phyloP scores from a whole-genome alignment of 805 yeast species.

The Lachancea dasiensis region DNA sequence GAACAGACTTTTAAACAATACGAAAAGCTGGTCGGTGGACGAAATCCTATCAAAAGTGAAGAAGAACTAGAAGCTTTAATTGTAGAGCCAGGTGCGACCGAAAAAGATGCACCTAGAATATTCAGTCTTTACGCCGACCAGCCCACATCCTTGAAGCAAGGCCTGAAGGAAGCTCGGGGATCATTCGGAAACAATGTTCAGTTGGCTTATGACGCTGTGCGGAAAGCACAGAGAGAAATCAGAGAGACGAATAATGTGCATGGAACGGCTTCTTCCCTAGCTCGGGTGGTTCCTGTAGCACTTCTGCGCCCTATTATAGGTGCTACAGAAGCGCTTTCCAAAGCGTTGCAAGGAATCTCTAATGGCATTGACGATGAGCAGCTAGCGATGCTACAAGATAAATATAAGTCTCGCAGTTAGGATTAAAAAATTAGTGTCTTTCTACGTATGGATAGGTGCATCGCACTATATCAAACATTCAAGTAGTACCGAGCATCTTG shows the following conservation, averaged over 20 bases:
- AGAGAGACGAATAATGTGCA: conserved; percentile 55
- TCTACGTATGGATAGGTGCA: no score
- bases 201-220: conserved; percentile 58
- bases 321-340: conserved; percentile 83
- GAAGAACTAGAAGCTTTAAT: conserved; percentile 28
- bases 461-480: no score
- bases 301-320: conserved; percentile 84
- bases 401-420: conserved; percentile 42
- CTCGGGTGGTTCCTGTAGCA: conserved; percentile 74
- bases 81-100: conserved; percentile 20
- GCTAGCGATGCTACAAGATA: conserved; percentile 53
- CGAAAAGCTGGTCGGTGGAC: conserved; percentile 33
- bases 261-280: conserved; percentile 60
- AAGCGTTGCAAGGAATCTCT: conserved; percentile 74
- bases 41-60: conserved; percentile 30
- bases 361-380: conserved; percentile 71
- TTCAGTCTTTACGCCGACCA: conserved; percentile 81
- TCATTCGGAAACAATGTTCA: conserved; percentile 63
- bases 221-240: conserved; percentile 54
- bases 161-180: conserved; percentile 66
- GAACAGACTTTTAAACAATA: conserved; percentile 18
- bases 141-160: conserved; percentile 65
- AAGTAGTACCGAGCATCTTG: no score
- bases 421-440: no score
- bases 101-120: conserved; percentile 29